Evolutionary conservation across 352 stramenopile genomes (phyloP).

Genomic region (Phytophthora ramorum): DNA sequence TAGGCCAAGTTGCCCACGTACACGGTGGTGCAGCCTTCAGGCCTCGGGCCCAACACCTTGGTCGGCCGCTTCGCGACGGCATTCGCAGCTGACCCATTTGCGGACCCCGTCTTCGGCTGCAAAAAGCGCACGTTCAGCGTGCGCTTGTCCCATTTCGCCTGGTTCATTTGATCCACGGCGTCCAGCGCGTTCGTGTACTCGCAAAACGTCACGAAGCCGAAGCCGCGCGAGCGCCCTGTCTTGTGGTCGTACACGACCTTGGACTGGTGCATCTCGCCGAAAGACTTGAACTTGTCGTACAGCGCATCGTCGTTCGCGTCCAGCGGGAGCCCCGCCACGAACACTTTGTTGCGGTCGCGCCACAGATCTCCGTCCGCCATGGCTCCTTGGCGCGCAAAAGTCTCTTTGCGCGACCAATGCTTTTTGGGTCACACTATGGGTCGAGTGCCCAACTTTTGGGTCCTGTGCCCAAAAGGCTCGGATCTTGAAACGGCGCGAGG

Average conservation of each 20-base stretch:
- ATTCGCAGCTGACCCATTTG: conserved; percentile 24
- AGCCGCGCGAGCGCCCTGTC: conserved; percentile 74
- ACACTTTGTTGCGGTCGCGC: conserved; percentile 90
- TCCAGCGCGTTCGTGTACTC: conserved; percentile 84
- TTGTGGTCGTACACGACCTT: conserved; percentile 82
- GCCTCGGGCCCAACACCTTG: conserved; percentile 71
- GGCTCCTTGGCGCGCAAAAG: background rate
- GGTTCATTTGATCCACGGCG: conserved; percentile 79
- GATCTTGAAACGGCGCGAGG: conserved; percentile 33
- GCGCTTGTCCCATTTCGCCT: conserved; percentile 84
- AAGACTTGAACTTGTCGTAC: conserved; percentile 74
- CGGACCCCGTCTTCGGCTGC: conserved; percentile 53
- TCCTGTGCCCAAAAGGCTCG: too few species aligned
- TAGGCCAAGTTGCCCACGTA: conserved; percentile 98
- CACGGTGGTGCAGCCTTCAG: conserved; percentile 90
- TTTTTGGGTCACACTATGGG: too few species aligned
- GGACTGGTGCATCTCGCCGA: conserved; percentile 88
- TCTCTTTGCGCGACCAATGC: conserved; percentile 17
- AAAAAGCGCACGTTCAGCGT: conserved; percentile 87
- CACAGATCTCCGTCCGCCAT: conserved; percentile 78
- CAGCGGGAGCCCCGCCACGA: conserved; percentile 75
- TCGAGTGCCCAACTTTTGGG: too few species aligned
- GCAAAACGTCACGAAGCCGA: conserved; percentile 87
- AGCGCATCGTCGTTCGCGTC: conserved; percentile 73
- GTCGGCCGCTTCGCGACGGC: conserved; percentile 24